Conservation (phyloP, 768 basidiomycete species). For the Russula olivacea region DNA sequence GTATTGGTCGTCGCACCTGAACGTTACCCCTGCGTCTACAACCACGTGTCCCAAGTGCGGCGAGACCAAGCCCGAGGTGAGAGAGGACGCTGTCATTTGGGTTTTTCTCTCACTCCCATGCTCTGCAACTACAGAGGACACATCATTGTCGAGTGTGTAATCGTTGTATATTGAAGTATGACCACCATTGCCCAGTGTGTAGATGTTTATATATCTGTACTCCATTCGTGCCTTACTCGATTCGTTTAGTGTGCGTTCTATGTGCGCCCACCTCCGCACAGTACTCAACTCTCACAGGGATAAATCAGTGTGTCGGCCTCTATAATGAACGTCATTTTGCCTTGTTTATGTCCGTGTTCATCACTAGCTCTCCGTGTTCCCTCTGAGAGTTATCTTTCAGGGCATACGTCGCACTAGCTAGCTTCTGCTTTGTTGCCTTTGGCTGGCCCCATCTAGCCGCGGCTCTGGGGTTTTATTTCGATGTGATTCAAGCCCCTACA, state of each 20-base stretch:
- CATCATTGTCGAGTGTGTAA: conserved; percentile 94
- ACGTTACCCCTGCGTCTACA: conserved; percentile 45
- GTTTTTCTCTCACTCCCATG: background rate
- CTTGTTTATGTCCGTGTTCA: conserved; percentile 72
- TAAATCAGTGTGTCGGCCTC: conserved; percentile 95
- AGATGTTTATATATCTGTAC: background rate
- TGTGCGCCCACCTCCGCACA: background rate
- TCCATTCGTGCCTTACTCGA: background rate
- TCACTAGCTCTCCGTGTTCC: background rate
- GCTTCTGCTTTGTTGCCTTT: conserved; percentile 51
- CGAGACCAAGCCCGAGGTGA: conserved; percentile 20
- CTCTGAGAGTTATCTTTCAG: conserved; percentile 35
- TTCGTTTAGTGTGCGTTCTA: conserved; percentile 16
- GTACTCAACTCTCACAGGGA: conserved; percentile 49
- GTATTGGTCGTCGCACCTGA: conserved; percentile 44
- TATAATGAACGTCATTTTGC: conserved; percentile 96
- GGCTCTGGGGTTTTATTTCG: conserved; percentile 49
- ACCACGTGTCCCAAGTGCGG: conserved; percentile 23
- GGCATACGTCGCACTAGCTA: conserved; percentile 71
- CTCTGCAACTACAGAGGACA: conserved; percentile 51
- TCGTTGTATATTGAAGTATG: conserved; percentile 82
- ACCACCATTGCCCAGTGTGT: conserved; percentile 87
- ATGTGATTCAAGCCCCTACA: conserved; percentile 32
- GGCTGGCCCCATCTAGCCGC: conserved; percentile 59
- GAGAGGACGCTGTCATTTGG: background rate